phyloP scores from a whole-genome alignment of 2,329 filamentous ascomycete genomes.

The Corynespora cassiicola region DNA sequence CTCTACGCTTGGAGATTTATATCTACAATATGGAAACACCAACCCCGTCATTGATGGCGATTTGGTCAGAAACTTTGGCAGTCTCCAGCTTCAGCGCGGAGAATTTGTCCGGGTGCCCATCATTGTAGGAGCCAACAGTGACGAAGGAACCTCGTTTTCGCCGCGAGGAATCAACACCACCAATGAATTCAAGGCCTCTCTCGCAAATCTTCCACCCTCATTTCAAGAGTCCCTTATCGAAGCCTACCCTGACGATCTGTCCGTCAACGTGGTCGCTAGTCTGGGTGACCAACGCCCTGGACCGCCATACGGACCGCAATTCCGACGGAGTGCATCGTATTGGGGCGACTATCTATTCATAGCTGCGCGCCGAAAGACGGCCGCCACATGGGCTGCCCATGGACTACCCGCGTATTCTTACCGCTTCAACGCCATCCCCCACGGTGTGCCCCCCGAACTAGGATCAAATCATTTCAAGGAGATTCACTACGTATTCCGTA shows the following conservation, averaged over 20 bases:
- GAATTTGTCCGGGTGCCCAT: slow-evolving; percentile 69
- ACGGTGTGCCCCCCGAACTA: slow-evolving; percentile 41
- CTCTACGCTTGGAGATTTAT: slow-evolving; percentile 41
- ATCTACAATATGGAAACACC: too few species aligned
- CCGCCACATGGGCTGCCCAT: slow-evolving; percentile 54
- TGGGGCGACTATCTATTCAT: slow-evolving; percentile 61
- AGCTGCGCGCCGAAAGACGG: slow-evolving; percentile 58
- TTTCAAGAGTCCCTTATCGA: slow-evolving; percentile 12
- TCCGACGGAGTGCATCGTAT: slow-evolving; percentile 57
- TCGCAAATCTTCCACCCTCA: slow-evolving; percentile 11
- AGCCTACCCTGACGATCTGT: slow-evolving; percentile 22
- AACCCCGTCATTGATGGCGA: slow-evolving; percentile 60
- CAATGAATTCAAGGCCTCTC: slow-evolving; percentile 51
- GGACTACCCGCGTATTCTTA: slow-evolving; percentile 62
- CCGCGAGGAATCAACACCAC: slow-evolving; percentile 61
- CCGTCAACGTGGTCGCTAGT: slow-evolving; percentile 17
- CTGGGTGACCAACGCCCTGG: slow-evolving; percentile 17
- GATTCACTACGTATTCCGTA: slow-evolving; percentile 50
- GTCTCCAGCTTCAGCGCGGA: slow-evolving; percentile 59
- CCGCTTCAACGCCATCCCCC: slow-evolving; percentile 62
- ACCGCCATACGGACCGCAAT: slow-evolving; percentile 45
- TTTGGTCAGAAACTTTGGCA: slow-evolving; percentile 56
- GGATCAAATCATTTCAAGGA: slow-evolving; percentile 60
- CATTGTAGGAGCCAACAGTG: slow-evolving; percentile 66
- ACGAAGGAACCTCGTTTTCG: slow-evolving; percentile 66